These are phyloP conservation scores for Gypsophila paniculata DNA, from an alignment of 179 eudicot species.

Conservation along the genomic window DNA sequence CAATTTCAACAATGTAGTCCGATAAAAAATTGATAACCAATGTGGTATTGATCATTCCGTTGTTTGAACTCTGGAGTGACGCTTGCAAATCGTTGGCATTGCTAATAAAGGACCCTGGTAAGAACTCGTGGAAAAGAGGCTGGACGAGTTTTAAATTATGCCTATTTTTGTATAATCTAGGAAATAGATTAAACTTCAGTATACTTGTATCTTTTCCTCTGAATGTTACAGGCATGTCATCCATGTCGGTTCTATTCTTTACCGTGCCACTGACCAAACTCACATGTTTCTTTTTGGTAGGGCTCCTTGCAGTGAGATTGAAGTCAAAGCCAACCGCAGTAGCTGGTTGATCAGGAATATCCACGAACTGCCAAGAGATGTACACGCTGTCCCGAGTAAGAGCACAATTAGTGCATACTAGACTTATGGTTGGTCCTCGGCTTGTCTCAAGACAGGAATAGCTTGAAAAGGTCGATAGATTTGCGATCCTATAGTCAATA, in stretches of 20 bases:
- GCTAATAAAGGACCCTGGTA: slow-evolving; percentile 65
- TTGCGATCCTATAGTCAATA: slow-evolving; percentile 50
- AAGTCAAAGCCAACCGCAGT: slow-evolving; percentile 82
- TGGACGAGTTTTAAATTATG: slow-evolving; percentile 75
- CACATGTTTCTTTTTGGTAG: slow-evolving; percentile 43
- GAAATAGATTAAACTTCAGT: slow-evolving; percentile 80
- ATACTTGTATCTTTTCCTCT: slow-evolving; percentile 68
- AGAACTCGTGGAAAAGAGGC: slow-evolving; percentile 79
- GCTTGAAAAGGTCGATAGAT: slow-evolving; percentile 59
- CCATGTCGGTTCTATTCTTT: slow-evolving; percentile 48
- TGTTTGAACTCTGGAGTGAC: slow-evolving; percentile 55
- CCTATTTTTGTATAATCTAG: slow-evolving; percentile 56
- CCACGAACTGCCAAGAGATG: slow-evolving; percentile 81
- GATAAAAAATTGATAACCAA: slow-evolving; percentile 65
- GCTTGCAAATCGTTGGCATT: slow-evolving; percentile 55
- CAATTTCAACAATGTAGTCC: slow-evolving; percentile 67
- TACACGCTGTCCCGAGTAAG: slow-evolving; percentile 49
- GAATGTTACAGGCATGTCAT: slow-evolving; percentile 46
- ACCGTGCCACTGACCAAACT: slow-evolving; percentile 71
- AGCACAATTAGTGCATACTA: slow-evolving; percentile 59
- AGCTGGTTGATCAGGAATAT: slow-evolving; percentile 76
- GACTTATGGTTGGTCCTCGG: slow-evolving; percentile 59
- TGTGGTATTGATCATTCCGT: slow-evolving; percentile 71
- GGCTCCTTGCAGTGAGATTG: slow-evolving; percentile 75
- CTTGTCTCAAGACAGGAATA: slow-evolving; percentile 73